A percentile compares a stretch with the other conserved stretches of the same genome.
phyloP scores from a whole-genome alignment of 2,329 filamentous ascomycete species.

The Pseudogymnoascus pannorum region DNA sequence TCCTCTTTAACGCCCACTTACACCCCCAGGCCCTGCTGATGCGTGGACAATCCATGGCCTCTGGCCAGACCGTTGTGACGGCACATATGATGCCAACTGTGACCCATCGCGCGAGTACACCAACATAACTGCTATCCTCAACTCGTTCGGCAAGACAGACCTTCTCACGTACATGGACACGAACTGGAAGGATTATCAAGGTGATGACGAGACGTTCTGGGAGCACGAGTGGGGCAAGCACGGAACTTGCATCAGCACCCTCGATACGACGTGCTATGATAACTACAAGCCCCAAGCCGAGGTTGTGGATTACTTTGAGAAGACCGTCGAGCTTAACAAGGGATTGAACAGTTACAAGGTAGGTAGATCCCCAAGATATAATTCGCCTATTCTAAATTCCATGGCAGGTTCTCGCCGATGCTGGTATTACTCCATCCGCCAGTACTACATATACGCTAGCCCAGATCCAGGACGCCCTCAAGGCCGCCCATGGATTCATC shows the following conservation, averaged over 20 bases:
- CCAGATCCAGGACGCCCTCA: slow-evolving; percentile 36
- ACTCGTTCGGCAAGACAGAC: slow-evolving; percentile 44
- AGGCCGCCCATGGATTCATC: slow-evolving; percentile 38
- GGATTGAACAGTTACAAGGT: slow-evolving; percentile 56
- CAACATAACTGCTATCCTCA: slow-evolving; percentile 58
- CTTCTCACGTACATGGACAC: slow-evolving; percentile 59
- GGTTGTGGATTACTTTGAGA: slow-evolving; percentile 62
- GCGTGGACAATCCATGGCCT: slow-evolving; percentile 71
- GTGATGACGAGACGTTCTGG: slow-evolving; percentile 60
- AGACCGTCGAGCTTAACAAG: slow-evolving; percentile 59
- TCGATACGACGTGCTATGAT: slow-evolving; percentile 59
- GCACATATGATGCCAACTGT: slow-evolving; percentile 60
- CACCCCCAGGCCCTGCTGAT: slow-evolving; percentile 47
- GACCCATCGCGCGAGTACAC: slow-evolving; percentile 53
- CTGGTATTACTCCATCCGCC: slow-evolving; percentile 48
- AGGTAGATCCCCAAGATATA: slow-evolving; percentile 13
- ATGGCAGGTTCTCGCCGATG: slow-evolving; percentile 46
- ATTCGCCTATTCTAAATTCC: background rate
- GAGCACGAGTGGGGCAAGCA: slow-evolving; percentile 71
- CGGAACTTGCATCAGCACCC: slow-evolving; percentile 64
- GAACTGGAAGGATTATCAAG: slow-evolving; percentile 65
- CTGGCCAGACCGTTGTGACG: slow-evolving; percentile 61
- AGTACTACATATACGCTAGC: slow-evolving; percentile 36
- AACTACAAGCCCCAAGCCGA: slow-evolving; percentile 54
- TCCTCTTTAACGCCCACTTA: background rate